These are phyloP conservation scores for barrel medic (Medicago truncatula) DNA, from an alignment of 306 rosid species.

Conservation along the genomic window DNA sequence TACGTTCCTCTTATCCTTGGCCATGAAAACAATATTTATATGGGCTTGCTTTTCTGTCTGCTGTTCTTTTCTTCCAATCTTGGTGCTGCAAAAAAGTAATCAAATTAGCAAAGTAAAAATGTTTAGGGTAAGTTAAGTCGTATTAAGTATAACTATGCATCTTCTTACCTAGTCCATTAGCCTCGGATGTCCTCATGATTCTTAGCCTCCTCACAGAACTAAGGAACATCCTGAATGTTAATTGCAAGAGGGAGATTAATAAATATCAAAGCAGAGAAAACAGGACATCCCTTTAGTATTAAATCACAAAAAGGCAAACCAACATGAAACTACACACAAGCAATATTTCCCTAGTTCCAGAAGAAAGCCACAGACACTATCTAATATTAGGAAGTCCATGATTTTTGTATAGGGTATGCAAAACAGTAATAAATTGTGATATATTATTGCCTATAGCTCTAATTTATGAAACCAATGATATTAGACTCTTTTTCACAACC, in stretches of 20 bases:
- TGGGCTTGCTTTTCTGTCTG: conserved; percentile 61
- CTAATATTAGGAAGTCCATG: not conserved
- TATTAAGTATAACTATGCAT: conserved; percentile 30
- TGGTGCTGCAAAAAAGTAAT: conserved; percentile 62
- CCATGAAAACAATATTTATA: conserved; percentile 47
- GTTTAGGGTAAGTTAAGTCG: conserved; percentile 19
- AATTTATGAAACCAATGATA: not conserved
- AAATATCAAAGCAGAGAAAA: conserved; percentile 37
- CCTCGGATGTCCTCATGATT: conserved; percentile 86
- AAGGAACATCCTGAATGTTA: conserved; percentile 79
- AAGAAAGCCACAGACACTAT: too few species aligned
- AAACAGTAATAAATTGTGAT: not conserved
- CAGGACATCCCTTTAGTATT: not conserved
- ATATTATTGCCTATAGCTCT: too few species aligned
- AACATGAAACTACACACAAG: not conserved
- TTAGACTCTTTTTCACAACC: too few species aligned
- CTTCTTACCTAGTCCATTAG: conserved; percentile 75
- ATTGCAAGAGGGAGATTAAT: not conserved
- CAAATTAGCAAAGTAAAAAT: conserved; percentile 29
- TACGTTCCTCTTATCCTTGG: conserved; percentile 40
- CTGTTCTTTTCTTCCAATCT: conserved; percentile 67
- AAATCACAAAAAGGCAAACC: conserved; percentile 2
- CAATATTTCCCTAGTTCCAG: too few species aligned
- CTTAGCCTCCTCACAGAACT: conserved; percentile 83
- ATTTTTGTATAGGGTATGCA: not conserved